Percentiles rank a stretch among this genome's conserved stretches.
These are phyloP conservation scores for Populus trichocarpa DNA, from an alignment of 441 rosid genomes.

Conservation along the genomic window DNA sequence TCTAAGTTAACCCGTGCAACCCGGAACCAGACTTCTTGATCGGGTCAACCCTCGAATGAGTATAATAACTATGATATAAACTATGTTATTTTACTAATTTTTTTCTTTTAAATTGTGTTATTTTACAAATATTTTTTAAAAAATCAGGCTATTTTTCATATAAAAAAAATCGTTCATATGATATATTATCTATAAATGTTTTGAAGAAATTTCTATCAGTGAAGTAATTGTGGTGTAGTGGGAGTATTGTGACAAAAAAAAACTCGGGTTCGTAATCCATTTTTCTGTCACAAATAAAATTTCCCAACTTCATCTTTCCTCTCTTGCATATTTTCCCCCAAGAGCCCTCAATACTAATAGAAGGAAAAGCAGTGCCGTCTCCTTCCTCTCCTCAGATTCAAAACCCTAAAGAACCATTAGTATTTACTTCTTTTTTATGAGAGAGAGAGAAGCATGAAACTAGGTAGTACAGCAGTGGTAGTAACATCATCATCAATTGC, in stretches of 20 bases:
- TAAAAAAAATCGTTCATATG: background rate
- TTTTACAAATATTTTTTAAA: too few relatives aligned
- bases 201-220: background rate
- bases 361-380: background rate
- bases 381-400: background rate
- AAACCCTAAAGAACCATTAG: background rate
- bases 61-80: too few relatives aligned
- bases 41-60: too few relatives aligned
- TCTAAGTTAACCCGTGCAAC: too few relatives aligned
- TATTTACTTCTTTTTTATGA: too few relatives aligned
- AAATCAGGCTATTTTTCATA: background rate
- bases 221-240: background rate
- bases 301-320: background rate
- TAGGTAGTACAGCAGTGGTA: background rate
- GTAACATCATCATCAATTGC: slow-evolving; percentile 18
- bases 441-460: background rate
- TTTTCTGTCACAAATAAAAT: background rate
- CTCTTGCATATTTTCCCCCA: background rate
- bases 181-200: background rate
- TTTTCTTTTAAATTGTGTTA: too few relatives aligned
- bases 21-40: too few relatives aligned
- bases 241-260: background rate
- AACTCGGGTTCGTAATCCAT: background rate
- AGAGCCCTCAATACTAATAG: background rate
- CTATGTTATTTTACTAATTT: too few relatives aligned